These are phyloP conservation scores for Talaromyces sp. DNA, from an alignment of 2,329 filamentous ascomycete genomes.

Conservation along the genomic window DNA sequence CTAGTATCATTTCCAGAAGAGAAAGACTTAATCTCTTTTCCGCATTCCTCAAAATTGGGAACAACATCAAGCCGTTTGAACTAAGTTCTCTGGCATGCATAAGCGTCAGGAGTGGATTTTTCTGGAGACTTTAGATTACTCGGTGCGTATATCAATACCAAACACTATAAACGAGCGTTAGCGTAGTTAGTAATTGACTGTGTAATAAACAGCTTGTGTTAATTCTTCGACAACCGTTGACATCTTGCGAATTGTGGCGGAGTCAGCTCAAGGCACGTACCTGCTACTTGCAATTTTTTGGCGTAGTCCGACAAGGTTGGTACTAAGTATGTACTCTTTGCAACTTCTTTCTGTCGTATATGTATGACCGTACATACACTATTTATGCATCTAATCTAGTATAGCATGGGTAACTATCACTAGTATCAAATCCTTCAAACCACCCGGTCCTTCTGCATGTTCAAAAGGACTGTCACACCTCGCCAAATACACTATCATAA, in stretches of 20 bases:
- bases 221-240: neutral
- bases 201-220: neutral
- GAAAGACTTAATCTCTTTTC: neutral
- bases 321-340: neutral
- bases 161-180: neutral
- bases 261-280: neutral
- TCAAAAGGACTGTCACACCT: neutral
- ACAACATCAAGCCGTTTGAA: slow-evolving; percentile 17
- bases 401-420: neutral
- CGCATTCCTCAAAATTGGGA: slow-evolving; percentile 17
- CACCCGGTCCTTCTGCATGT: neutral
- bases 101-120: slow-evolving; percentile 15
- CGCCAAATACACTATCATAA: neutral
- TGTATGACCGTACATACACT: neutral
- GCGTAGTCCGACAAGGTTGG: neutral
- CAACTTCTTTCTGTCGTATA: neutral
- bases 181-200: neutral
- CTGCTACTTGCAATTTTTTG: neutral
- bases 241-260: neutral
- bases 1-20: neutral
- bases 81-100: slow-evolving; percentile 19
- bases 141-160: neutral
- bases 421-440: neutral
- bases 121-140: neutral
- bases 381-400: neutral